phyloP scores from a whole-genome alignment of 495 filamentous ascomycete species.

The Aspergillus egyptiacus region DNA sequence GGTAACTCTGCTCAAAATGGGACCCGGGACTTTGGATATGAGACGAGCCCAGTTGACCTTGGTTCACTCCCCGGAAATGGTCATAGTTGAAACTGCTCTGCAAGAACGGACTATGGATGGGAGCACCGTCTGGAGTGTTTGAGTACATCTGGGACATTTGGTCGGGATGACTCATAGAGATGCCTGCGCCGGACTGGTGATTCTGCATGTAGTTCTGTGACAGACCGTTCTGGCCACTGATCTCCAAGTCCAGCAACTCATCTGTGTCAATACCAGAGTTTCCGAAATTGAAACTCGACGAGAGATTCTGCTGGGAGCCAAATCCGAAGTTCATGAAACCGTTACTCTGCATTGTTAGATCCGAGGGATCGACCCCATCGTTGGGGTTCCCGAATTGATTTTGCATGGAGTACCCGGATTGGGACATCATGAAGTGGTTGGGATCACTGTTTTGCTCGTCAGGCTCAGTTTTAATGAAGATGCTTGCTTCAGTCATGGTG shows the following conservation, averaged over 20 bases:
- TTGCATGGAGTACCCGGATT: slow-evolving; percentile 55
- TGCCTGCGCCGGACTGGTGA: slow-evolving; percentile 37
- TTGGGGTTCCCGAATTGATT: slow-evolving; percentile 62
- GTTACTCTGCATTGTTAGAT: slow-evolving; percentile 63
- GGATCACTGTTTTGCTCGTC: slow-evolving; percentile 56
- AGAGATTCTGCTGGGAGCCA: slow-evolving; percentile 46
- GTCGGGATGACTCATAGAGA: slow-evolving; percentile 44
- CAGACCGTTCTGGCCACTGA: slow-evolving; percentile 41
- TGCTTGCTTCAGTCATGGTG: slow-evolving; percentile 43
- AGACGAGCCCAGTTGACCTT: slow-evolving; percentile 42
- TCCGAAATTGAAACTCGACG: slow-evolving; percentile 47
- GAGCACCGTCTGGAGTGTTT: slow-evolving; percentile 78
- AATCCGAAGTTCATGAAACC: slow-evolving; percentile 47
- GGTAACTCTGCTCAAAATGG: slow-evolving; percentile 50
- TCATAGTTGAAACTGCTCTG: slow-evolving; percentile 64
- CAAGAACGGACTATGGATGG: slow-evolving; percentile 81
- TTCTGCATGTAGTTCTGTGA: slow-evolving; percentile 44
- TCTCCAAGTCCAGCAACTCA: slow-evolving; percentile 48
- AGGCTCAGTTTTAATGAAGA: slow-evolving; percentile 75
- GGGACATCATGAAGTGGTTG: slow-evolving; percentile 46
- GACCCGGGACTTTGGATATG: slow-evolving; percentile 46
- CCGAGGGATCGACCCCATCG: slow-evolving; percentile 76
- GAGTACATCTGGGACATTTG: slow-evolving; percentile 72
- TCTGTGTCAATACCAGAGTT: slow-evolving; percentile 52
- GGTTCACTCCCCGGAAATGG: slow-evolving; percentile 57